Evolutionary conservation across 495 filamentous ascomycete genomes (phyloP).

Genomic region (Daldinia bambusicola): DNA sequence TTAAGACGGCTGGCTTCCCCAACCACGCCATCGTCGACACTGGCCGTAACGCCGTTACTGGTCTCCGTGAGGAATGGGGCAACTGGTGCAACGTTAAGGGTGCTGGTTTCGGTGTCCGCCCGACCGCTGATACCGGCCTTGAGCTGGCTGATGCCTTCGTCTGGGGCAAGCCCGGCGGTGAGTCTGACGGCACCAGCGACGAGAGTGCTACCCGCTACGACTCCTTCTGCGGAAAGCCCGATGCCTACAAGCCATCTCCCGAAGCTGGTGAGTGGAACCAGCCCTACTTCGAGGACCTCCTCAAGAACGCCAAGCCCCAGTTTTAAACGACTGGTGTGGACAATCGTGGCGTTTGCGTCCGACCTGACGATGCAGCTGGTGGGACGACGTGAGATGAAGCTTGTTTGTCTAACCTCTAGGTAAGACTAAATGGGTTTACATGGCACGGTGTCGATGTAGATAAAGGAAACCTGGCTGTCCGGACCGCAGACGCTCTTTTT

Average conservation of each 20-base stretch:
- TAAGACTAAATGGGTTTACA: conserved; percentile 13
- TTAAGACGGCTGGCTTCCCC: conserved; percentile 70
- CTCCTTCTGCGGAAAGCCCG: conserved; percentile 72
- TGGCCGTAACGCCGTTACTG: conserved; percentile 73
- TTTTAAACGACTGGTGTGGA: conserved; percentile 48
- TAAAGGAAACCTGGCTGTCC: conserved; percentile 28
- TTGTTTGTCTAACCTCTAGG: conserved; percentile 1
- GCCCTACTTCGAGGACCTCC: conserved; percentile 76
- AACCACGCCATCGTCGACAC: conserved; percentile 79
- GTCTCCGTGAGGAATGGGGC: conserved; percentile 75
- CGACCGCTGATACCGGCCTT: conserved; percentile 69
- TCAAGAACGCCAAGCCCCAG: conserved; percentile 73
- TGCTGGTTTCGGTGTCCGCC: conserved; percentile 78
- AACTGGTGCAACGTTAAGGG: conserved; percentile 87
- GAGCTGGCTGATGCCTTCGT: conserved; percentile 78
- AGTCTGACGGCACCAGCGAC: conserved; percentile 81
- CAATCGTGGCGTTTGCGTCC: conserved; percentile 22
- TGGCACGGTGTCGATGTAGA: conserved; percentile 15
- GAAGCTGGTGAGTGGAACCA: conserved; percentile 85
- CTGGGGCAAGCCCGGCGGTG: conserved; percentile 87
- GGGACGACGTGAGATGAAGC: conserved; percentile 13
- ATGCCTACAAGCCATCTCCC: conserved; percentile 72
- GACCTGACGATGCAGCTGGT: conserved; percentile 26
- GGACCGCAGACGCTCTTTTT: conserved; percentile 35
- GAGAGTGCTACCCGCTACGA: conserved; percentile 72